phyloP scores from a whole-genome alignment of 352 stramenopile species.

The Phytopythium sindhum region DNA sequence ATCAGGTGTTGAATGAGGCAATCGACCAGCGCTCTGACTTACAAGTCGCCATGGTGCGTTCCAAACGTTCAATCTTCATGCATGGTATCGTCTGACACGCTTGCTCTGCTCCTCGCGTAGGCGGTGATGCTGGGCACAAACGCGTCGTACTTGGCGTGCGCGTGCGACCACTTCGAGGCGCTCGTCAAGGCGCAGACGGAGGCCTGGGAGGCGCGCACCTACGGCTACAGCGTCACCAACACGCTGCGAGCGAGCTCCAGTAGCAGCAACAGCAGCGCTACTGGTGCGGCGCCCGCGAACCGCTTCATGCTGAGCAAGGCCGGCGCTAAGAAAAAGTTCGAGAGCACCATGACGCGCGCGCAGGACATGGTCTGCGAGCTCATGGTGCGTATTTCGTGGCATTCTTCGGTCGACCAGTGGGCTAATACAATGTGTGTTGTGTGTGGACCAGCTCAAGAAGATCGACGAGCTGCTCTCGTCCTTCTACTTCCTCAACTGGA shows the following conservation, averaged over 20 bases:
- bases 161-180: slow-evolving; percentile 62
- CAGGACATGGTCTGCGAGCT: slow-evolving; percentile 84
- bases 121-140: slow-evolving; percentile 75
- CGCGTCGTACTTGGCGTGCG: slow-evolving; percentile 60
- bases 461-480: slow-evolving; percentile 74
- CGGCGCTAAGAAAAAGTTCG: slow-evolving; percentile 78
- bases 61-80: not conserved
- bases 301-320: slow-evolving; percentile 52
- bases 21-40: slow-evolving; percentile 73
- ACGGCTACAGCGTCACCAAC: slow-evolving; percentile 70
- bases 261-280: not conserved
- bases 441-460: slow-evolving; percentile 59
- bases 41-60: slow-evolving; percentile 65
- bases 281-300: slow-evolving; percentile 1
- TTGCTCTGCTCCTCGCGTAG: slow-evolving; percentile 10
- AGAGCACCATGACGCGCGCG: slow-evolving; percentile 70
- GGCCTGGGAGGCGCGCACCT: slow-evolving; percentile 63
- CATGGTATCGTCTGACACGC: not conserved
- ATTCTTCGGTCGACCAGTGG: not conserved
- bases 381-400: slow-evolving; percentile 44
- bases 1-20: slow-evolving; percentile 70
- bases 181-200: slow-evolving; percentile 68
- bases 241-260: slow-evolving; percentile 31
- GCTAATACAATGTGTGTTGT: not conserved
- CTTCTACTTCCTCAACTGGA: slow-evolving; percentile 82